phyloP scores from a whole-genome alignment of 208 protist species.

The Crithidia bombi region DNA sequence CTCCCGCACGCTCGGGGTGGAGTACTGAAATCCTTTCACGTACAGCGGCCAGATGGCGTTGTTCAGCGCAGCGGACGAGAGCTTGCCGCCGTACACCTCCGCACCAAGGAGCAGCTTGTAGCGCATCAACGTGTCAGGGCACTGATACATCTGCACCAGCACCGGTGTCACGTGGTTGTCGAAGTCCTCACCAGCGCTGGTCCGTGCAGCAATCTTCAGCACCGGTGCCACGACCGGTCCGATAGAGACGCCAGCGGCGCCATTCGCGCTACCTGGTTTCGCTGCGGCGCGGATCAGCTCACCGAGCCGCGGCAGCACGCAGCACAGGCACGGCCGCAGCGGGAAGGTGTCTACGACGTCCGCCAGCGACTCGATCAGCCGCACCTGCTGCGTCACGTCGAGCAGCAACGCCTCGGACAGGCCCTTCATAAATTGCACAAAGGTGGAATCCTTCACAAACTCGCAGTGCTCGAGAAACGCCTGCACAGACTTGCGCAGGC shows the following conservation, averaged over 20 bases:
- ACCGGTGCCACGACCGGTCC: conserved; percentile 64
- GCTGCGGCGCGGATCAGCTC: conserved; percentile 59
- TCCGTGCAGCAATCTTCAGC: conserved; percentile 53
- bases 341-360: conserved; percentile 56
- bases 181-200: conserved; percentile 52
- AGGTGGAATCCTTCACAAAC: conserved; percentile 67
- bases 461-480: conserved; percentile 53
- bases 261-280: conserved; percentile 22
- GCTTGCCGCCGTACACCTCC: conserved; percentile 42
- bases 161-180: conserved; percentile 54
- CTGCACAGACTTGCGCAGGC: conserved; percentile 46
- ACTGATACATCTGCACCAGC: conserved; percentile 67
- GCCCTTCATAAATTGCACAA: conserved; percentile 61
- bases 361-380: conserved; percentile 61
- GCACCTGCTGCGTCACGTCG: conserved; percentile 57
- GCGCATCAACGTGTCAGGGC: conserved; percentile 59
- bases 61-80: conserved; percentile 48
- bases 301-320: conserved; percentile 63
- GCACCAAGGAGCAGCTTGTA: conserved; percentile 69
- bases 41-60: conserved; percentile 79
- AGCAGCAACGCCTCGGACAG: conserved; percentile 77
- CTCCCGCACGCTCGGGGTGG: conserved; percentile 70
- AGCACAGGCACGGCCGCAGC: conserved; percentile 52
- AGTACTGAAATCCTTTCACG: conserved; percentile 64
- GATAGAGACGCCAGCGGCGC: conserved; percentile 16